Evolutionary conservation across 2,329 filamentous ascomycete species (phyloP).

Genomic region (Elsinoe fawcettii): DNA sequence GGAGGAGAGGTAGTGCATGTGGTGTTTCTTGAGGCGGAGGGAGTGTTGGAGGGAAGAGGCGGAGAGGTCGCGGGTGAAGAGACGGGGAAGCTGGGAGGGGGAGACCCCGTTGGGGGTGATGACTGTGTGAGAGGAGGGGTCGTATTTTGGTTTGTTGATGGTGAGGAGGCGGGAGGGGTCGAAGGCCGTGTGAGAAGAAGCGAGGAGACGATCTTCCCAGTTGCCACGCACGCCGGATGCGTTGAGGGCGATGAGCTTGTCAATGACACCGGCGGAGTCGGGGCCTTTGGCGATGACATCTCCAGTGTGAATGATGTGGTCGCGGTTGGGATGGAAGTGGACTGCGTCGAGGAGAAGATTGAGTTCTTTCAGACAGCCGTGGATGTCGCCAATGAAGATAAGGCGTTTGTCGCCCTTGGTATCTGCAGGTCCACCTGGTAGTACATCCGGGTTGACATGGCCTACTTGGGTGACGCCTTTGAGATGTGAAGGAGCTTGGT

Average conservation of each 20-base stretch:
- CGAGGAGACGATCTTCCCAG: constrained; percentile 79
- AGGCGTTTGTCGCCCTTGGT: constrained; percentile 49
- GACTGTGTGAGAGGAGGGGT: constrained; percentile 11
- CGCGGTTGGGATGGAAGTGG: constrained; percentile 52
- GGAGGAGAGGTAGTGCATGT: constrained; percentile 27
- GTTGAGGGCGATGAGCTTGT: constrained; percentile 61
- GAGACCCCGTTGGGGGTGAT: constrained; percentile 12
- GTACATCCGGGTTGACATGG: constrained; percentile 37
- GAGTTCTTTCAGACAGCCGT: constrained; percentile 69
- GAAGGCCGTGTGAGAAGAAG: background rate
- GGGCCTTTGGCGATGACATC: constrained; percentile 84
- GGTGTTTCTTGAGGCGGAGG: constrained; percentile 23
- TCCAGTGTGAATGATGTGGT: constrained; percentile 69
- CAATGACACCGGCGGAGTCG: constrained; percentile 69
- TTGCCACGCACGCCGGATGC: constrained; percentile 85
- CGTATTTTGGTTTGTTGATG: constrained; percentile 14
- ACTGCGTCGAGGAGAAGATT: constrained; percentile 57
- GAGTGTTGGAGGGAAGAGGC: background rate
- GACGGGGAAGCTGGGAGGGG: background rate
- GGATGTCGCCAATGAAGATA: constrained; percentile 82
- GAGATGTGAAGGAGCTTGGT: constrained; percentile 16
- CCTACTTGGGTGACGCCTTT: constrained; percentile 43
- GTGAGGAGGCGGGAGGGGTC: background rate
- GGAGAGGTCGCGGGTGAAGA: background rate
- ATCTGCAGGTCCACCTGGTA: constrained; percentile 29